Evolutionary conservation across 352 stramenopile genomes (phyloP), one percentile per base, ranked within the genome.

Genomic region (Achlya hypogyna): DNA sequence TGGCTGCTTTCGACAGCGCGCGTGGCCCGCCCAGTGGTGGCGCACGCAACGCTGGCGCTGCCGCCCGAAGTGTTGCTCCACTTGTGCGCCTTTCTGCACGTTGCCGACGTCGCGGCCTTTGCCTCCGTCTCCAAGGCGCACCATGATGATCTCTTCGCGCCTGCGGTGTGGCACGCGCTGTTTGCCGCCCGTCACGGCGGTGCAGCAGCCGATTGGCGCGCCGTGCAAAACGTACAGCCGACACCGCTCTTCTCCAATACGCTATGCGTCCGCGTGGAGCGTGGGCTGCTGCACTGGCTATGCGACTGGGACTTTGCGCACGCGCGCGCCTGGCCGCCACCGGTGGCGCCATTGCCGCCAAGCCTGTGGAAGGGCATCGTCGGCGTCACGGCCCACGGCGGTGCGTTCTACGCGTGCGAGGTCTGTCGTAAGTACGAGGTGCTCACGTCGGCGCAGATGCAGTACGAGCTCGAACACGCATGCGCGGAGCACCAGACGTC

Each of bases 391-490:
- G 54, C 9, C 38, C 32, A 38, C 6, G 54, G 54, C 38, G 54
- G 72, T 2, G 42, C 40, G 12, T 71, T 78, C 22, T 72, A 81
- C 20, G 72, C 79, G 20, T 86, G 78, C 40, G 53, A 69, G 20
- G 18, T 84, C 2, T 86, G 78, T 51, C 40, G 68, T 0, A 49
- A 71, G 20, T 52, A 78, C 20, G 75, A 81, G 1, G 59, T 76
- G 2, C 59, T 84, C 14, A 77, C 51, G 22, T 53, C 59, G 8
- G 34, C 47, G 5, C 69, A 69, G 1, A 34, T 47, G 20, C 32
- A 64, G 3, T 86, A 72, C 72, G 78, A 86, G 56, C 25, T 35
- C 5, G 28, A 31, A 0, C 69, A 84, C 29, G 58, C 29, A 10
- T 84, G 78, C 58, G 62, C 49, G 51, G 72, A 8, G 32, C 74